Evolutionary conservation across 2,329 filamentous ascomycete species (phyloP), one percentile per base, ranked within the genome.

Genomic region (Penicillium crustosum): DNA sequence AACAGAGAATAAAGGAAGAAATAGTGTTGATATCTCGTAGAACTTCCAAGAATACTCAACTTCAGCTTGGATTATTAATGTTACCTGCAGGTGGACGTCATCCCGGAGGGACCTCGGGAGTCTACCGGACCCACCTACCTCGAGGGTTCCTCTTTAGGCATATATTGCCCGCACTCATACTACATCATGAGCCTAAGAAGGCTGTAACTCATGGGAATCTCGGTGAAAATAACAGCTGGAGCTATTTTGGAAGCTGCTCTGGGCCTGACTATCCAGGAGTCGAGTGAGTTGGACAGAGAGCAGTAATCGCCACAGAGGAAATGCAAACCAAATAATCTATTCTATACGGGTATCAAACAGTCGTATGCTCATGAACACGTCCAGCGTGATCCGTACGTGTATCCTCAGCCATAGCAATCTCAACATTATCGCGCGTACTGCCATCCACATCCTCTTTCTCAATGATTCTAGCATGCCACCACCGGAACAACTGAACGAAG

Each of bases 401-500:
- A 36, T 19, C 52, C 15, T 60, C 54, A 13, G 31, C 19, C 55
- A 66, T 58, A 9, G 52, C 56, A 21, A 56, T 33, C 25, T 58
- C 65, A 29, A 19, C n/a, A 31, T 58, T 61, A 19, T 57, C 57
- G 0, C 19, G 35, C 6, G 13, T 27, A 12, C 31, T 27, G 6
- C 50, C 36, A 31, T 63, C 60, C 17, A 54, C 10, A 33, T 69
- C 64, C 25, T 58, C 47, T 42, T 64, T 65, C 53, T 64, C 58
- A 5, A 59, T 44, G 31, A 68, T 21, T 38, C 63, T 62, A 23
- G 55, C 41, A 43, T 62, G 61, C 75, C 75, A 76, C 58, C 67
- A 57, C 43, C 61, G 61, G 51, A 77, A 71, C 19, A 73, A 55
- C 62, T 73, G 66, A 35, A 77, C 73, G 60, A 76, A 73, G 43